phyloP scores from a whole-genome alignment of 75 land plant genomes.

The Picea sitchensis region DNA sequence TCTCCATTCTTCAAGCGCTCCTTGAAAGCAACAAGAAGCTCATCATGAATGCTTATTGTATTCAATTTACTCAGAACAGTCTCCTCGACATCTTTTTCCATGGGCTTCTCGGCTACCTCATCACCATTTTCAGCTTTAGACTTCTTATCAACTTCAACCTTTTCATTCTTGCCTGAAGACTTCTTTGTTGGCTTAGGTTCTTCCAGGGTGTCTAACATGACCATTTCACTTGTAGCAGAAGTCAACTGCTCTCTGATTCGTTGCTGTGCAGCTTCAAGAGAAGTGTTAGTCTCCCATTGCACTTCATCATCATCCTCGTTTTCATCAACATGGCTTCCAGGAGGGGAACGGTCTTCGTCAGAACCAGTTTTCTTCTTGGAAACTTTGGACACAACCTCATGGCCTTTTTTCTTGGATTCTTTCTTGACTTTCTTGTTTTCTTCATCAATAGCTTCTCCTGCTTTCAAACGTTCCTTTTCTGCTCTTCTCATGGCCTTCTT shows the following conservation, averaged over 20 bases:
- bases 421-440: conserved; percentile 78
- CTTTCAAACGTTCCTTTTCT: conserved; percentile 94
- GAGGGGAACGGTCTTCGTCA: conserved; percentile 87
- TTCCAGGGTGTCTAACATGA: conserved; percentile 51
- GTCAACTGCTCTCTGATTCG: conserved; percentile 89
- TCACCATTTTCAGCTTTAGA: conserved; percentile 8
- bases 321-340: conserved; percentile 70
- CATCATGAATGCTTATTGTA: conserved; percentile 17
- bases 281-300: conserved; percentile 95
- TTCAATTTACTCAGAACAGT: conserved; percentile 12
- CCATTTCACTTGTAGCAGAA: conserved; percentile 93
- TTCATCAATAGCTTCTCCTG: conserved; percentile 94
- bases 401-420: conserved; percentile 56
- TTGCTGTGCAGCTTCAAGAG: conserved; percentile 72
- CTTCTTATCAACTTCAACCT: conserved; percentile 5
- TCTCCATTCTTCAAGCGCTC: conserved; percentile 47
- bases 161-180: conserved; percentile 14
- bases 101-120: conserved; percentile 7
- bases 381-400: conserved; percentile 20
- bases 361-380: conserved; percentile 49
- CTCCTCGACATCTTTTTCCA: not conserved
- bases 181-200: conserved; percentile 31
- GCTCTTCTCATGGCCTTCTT: conserved; percentile 92
- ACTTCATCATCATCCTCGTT: conserved; percentile 70
- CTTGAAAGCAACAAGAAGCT: conserved; percentile 44